Evolutionary conservation across 2,329 filamentous ascomycete genomes (phyloP), one percentile per base, ranked within the genome.

Genomic region (Blastomyces gilchristii): DNA sequence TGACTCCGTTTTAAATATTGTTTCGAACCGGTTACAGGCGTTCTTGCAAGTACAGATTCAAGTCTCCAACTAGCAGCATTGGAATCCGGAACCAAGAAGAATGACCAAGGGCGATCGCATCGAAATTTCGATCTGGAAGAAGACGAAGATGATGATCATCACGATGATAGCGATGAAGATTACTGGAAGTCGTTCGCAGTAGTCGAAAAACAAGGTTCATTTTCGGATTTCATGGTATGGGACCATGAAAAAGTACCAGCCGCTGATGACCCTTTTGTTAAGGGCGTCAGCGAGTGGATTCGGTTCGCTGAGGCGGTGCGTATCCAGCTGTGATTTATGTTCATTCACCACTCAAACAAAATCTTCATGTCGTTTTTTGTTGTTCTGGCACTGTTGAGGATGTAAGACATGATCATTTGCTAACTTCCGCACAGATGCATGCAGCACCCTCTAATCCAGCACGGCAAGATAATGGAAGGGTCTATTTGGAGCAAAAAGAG

Each of bases 211-310:
- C 79, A 86, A 25, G 86, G 85, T 1, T 80, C 80, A 18, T 97
- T 97, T 71, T 85, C 91, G 7, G 81, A 88, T 62, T 73, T 96
- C 60, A 77, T 90, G 2, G 81, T 96, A n/a, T 97, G 92, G 92
- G 87, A 84, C 0, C 91, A 96, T 73, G 91, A 94, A 68, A 75
- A 77, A 0, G 69, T 84, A 59, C 85, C 85, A 6, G 85, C 87
- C 64, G 80, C 80, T 0, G 79, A 80, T 37, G 90, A 96, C 75
- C 79, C 83, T 0, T 94, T 91, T 72, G 79, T 90, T 4, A 87
- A 88, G 72, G 85, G 87, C 0, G 78, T 96, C 53, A 83, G 87
- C 67, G 91, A 96, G 74, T 96, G 91, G 91, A 79, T 95, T 63
- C 79, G 80, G 12, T 84, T 92, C 72, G 84, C 91, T 12, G 84